A percentile compares a stretch with the other conserved stretches of the same genome.
Conservation (phyloP, 352 stramenopile species). For the Globisporangium perplexum region DNA sequence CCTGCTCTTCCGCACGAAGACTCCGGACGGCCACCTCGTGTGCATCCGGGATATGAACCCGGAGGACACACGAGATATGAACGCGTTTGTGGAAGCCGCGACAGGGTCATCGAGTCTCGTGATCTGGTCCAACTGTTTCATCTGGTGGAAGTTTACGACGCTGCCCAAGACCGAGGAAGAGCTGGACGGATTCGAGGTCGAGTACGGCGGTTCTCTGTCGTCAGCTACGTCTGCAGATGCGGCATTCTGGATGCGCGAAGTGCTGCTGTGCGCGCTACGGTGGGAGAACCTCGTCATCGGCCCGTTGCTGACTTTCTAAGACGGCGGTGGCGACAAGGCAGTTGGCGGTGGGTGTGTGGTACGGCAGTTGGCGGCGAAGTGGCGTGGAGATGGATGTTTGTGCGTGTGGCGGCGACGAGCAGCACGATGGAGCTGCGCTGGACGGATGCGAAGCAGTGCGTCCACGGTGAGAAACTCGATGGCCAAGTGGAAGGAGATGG, state of each 20-base stretch:
- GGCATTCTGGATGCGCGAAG: conserved; percentile 56
- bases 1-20: conserved; percentile 65
- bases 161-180: conserved; percentile 24
- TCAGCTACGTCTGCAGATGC: conserved; percentile 33
- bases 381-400: not conserved
- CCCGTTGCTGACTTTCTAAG: conserved; percentile 41
- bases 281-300: conserved; percentile 54
- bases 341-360: not conserved
- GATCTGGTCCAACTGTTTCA: conserved; percentile 62
- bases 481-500: not conserved
- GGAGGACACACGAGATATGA: conserved; percentile 26
- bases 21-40: conserved; percentile 51
- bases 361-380: not conserved
- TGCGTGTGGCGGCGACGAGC: not conserved
- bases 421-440: not conserved
- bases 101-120: conserved; percentile 20
- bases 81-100: conserved; percentile 12
- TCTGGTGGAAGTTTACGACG: conserved; percentile 59
- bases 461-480: not conserved
- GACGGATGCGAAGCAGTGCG: conserved; percentile 4
- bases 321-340: conserved; percentile 1
- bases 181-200: conserved; percentile 38
- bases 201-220: conserved; percentile 45
- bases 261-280: conserved; percentile 40
- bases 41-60: conserved; percentile 65